These are phyloP conservation scores for Macrophomina phaseolina DNA, from an alignment of 2,329 filamentous ascomycete species.

Conservation along the genomic window DNA sequence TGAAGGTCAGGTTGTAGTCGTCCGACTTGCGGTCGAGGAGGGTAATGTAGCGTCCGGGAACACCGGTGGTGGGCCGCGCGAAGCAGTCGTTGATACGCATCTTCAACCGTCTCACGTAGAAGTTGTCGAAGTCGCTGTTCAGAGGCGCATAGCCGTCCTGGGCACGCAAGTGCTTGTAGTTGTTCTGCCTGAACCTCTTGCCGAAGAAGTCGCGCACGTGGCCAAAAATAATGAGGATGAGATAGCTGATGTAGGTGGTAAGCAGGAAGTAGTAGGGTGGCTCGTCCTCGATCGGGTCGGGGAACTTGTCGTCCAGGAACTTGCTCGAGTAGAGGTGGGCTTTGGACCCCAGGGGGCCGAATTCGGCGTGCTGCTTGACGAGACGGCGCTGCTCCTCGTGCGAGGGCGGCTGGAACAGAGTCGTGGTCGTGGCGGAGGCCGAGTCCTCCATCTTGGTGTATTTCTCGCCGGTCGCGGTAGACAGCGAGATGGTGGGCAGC, in stretches of 20 bases:
- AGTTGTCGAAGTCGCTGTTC: constrained; percentile 98
- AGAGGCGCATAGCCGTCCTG: constrained; percentile 91
- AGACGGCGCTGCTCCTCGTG: constrained; percentile 80
- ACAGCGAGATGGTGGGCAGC: constrained; percentile 89
- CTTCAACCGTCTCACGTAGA: constrained; percentile 92
- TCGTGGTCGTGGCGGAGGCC: constrained; percentile 1
- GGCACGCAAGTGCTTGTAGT: constrained; percentile 82
- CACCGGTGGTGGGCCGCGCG: constrained; percentile 86
- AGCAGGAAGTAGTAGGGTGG: constrained; percentile 96
- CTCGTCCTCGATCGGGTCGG: constrained; percentile 87
- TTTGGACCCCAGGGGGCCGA: constrained; percentile 80
- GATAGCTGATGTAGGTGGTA: constrained; percentile 97
- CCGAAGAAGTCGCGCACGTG: constrained; percentile 98
- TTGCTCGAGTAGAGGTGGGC: constrained; percentile 89
- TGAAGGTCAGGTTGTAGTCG: constrained; percentile 90
- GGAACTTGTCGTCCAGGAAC: constrained; percentile 80
- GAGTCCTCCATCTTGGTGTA: constrained; percentile 68
- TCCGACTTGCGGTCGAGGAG: constrained; percentile 88
- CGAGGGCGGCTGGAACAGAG: constrained; percentile 87
- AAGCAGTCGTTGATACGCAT: constrained; percentile 97
- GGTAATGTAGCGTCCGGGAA: constrained; percentile 92
- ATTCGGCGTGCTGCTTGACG: constrained; percentile 84
- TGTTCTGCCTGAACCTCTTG: constrained; percentile 87
- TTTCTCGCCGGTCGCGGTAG: constrained; percentile 79
- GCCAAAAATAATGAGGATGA: constrained; percentile 92